These are phyloP conservation scores for Scenedesmus sp. DNA, from an alignment of 163 green algal species.

Conservation along the genomic window DNA sequence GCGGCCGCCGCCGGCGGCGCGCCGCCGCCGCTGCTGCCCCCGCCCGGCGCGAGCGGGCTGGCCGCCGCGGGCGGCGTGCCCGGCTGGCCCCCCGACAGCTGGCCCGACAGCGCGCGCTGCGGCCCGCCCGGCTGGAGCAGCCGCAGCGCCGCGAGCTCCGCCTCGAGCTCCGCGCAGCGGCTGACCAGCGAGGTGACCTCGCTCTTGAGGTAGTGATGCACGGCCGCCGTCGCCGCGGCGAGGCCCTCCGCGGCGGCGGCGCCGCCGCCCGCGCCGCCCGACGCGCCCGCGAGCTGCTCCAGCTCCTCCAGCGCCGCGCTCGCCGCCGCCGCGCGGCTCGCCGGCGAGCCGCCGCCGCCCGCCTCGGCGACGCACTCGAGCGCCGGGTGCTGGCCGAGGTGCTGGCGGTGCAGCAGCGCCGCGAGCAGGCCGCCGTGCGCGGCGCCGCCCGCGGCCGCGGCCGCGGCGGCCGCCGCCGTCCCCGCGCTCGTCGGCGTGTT, in stretches of 20 bases:
- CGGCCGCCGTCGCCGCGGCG: constrained; percentile 23
- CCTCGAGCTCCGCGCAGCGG: constrained; percentile 31
- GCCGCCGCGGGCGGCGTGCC: not conserved
- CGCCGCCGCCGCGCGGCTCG: not conserved
- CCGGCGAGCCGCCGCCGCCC: too few relatives aligned
- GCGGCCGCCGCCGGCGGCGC: not conserved
- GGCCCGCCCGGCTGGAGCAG: not conserved
- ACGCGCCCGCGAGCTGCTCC: not conserved
- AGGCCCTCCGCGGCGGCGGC: constrained; percentile 2
- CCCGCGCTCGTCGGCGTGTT: constrained; percentile 4
- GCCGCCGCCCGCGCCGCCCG: not conserved
- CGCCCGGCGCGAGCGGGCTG: not conserved
- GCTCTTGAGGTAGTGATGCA: constrained; percentile 36
- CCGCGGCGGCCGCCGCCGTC: constrained; percentile 9
- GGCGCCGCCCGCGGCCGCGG: not conserved
- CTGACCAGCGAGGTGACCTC: constrained; percentile 24
- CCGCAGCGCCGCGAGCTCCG: constrained; percentile 18
- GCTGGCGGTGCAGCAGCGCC: constrained; percentile 14
- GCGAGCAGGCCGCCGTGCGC: constrained; percentile 9
- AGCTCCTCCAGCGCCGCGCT: not conserved
- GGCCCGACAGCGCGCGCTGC: not conserved
- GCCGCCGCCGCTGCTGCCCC: constrained; percentile 6
- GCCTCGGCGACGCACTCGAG: not conserved
- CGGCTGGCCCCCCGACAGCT: not conserved
- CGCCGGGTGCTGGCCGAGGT: constrained; percentile 4